Evolutionary conservation across 108 stramenopile species (phyloP).

Genomic region (Mayamaea pseudoterrestris): DNA sequence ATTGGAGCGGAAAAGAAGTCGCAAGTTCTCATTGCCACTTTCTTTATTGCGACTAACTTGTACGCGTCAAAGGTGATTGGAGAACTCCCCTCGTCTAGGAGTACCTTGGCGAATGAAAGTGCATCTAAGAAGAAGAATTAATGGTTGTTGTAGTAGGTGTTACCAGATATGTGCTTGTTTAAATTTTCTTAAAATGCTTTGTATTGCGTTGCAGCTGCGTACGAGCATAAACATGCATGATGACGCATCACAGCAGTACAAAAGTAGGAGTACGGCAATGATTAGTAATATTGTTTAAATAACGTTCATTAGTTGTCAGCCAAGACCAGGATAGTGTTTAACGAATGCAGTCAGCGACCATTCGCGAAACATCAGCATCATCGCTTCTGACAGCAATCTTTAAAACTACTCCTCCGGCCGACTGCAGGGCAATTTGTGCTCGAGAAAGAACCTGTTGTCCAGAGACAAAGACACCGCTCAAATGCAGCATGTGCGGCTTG

Average conservation of each 20-base stretch:
- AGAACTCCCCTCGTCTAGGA: not conserved
- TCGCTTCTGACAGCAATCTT: conserved; percentile 88
- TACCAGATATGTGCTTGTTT: too few relatives aligned
- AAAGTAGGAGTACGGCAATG: too few relatives aligned
- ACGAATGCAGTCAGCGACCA: conserved; percentile 80
- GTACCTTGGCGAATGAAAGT: not conserved
- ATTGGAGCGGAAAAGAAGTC: conserved; percentile 49
- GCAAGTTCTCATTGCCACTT: conserved; percentile 52
- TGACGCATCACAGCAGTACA: too few relatives aligned
- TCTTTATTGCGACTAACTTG: conserved; percentile 44
- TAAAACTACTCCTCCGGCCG: conserved; percentile 47
- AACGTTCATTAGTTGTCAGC: too few relatives aligned
- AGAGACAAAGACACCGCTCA: conserved; percentile 82
- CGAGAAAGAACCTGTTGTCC: conserved; percentile 68
- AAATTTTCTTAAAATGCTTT: too few relatives aligned
- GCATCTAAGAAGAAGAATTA: conserved; percentile 1
- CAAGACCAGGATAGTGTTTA: too few relatives aligned
- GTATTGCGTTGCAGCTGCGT: too few relatives aligned
- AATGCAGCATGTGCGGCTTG: conserved; percentile 85
- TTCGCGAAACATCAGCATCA: conserved; percentile 47
- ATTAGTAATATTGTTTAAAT: too few relatives aligned
- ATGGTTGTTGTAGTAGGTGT: too few relatives aligned
- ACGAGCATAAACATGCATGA: too few relatives aligned
- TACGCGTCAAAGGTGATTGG: not conserved
- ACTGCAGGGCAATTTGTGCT: conserved; percentile 76